Evolutionary conservation across 2,329 filamentous ascomycete species (phyloP).

Genomic region (Hypomyces perniciosus): DNA sequence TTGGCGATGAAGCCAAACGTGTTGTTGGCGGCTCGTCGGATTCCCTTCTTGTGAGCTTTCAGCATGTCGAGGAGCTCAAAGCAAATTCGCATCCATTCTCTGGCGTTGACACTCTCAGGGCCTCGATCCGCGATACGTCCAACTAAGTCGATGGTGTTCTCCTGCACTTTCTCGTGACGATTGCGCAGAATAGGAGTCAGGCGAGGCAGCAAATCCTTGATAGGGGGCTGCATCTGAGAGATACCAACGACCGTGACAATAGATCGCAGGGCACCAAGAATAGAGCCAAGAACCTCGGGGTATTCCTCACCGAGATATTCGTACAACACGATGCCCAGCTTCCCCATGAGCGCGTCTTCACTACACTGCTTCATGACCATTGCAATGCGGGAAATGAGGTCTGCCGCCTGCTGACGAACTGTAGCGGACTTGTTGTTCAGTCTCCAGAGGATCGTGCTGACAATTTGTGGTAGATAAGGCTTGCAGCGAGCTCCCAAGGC

Average conservation of each 20-base stretch:
- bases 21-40: slow-evolving; percentile 96
- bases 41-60: slow-evolving; percentile 99
- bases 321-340: slow-evolving; percentile 89
- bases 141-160: slow-evolving; percentile 97
- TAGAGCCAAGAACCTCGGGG: slow-evolving; percentile 93
- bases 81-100: slow-evolving; percentile 99
- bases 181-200: slow-evolving; percentile 98
- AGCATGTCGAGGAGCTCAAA: slow-evolving; percentile 99
- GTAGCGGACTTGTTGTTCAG: slow-evolving; percentile 97
- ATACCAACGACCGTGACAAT: slow-evolving; percentile 98
- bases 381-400: slow-evolving; percentile 92
- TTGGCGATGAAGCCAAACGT: slow-evolving; percentile 99
- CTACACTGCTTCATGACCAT: slow-evolving; percentile 99
- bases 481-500: slow-evolving; percentile 90
- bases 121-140: slow-evolving; percentile 96
- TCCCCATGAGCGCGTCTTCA: slow-evolving; percentile 92
- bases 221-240: slow-evolving; percentile 95
- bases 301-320: slow-evolving; percentile 99
- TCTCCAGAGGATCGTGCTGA: slow-evolving; percentile 91
- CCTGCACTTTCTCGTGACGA: slow-evolving; percentile 97
- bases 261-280: slow-evolving; percentile 86
- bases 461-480: slow-evolving; percentile 93
- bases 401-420: slow-evolving; percentile 92
- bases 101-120: slow-evolving; percentile 90
- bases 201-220: slow-evolving; percentile 89